Evolutionary conservation across 495 filamentous ascomycete genomes (phyloP).

Genomic region (Hypoxylon fuscum): DNA sequence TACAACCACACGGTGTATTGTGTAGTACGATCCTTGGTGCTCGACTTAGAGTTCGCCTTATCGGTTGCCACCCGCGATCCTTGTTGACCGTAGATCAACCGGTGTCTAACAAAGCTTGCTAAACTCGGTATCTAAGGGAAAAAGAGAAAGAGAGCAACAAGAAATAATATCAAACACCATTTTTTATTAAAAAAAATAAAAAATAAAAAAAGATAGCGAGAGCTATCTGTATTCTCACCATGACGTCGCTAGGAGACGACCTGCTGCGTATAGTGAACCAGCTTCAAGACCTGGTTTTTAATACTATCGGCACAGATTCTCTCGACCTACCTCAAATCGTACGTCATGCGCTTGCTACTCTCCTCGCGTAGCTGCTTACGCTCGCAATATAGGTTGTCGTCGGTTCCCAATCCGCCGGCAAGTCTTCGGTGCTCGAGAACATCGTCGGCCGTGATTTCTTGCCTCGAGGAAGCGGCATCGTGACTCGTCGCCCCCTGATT

Average conservation of each 20-base stretch:
- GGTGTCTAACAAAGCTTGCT: conserved; percentile 13
- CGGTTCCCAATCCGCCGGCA: conserved; percentile 97
- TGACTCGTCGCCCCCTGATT: conserved; percentile 92
- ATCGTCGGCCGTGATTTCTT: conserved; percentile 98
- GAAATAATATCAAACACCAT: no score
- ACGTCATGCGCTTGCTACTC: conserved; percentile 51
- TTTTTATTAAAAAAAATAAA: no score
- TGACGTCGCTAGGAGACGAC: conserved; percentile 84
- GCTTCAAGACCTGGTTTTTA: conserved; percentile 97
- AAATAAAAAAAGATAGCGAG: no score
- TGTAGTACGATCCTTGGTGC: conserved; percentile 9
- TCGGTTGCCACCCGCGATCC: conserved; percentile 24
- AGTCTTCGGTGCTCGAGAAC: conserved; percentile 99
- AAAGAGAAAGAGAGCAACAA: background rate
- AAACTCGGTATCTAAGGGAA: conserved; percentile 2
- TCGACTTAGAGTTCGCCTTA: conserved; percentile 14
- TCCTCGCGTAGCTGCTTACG: conserved; percentile 27
- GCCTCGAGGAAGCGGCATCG: conserved; percentile 94
- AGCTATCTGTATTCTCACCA: conserved; percentile 41
- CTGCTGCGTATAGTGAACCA: conserved; percentile 93
- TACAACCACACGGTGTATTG: no score
- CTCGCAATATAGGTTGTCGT: conserved; percentile 82
- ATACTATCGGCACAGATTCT: conserved; percentile 98
- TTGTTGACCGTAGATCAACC: conserved; percentile 16
- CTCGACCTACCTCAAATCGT: conserved; percentile 98